These are phyloP conservation scores for Gynochthodes officinalis DNA, from an alignment of 257 asterid species.

Conservation along the genomic window DNA sequence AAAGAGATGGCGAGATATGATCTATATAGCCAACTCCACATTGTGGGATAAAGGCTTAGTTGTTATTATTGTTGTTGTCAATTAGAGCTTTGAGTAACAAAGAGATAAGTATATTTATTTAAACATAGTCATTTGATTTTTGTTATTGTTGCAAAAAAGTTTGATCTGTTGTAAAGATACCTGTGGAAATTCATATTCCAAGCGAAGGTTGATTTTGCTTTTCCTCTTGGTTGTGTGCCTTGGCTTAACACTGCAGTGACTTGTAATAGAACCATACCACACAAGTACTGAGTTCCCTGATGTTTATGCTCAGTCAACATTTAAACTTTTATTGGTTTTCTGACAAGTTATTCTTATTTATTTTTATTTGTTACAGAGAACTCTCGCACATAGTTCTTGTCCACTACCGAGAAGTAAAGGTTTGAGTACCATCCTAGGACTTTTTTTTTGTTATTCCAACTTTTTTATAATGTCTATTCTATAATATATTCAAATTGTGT, in stretches of 20 bases:
- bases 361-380: conserved; percentile 54
- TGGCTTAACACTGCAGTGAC: not conserved
- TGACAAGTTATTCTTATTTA: conserved; percentile 23
- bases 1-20: too few species aligned
- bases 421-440: conserved; percentile 28
- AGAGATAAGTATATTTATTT: not conserved
- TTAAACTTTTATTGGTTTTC: conserved; percentile 22
- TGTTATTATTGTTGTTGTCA: too few species aligned
- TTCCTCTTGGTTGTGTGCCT: not conserved
- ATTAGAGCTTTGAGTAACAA: not conserved
- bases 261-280: not conserved
- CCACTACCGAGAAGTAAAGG: conserved; percentile 97
- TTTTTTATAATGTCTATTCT: too few species aligned
- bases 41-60: too few species aligned
- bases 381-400: conserved; percentile 89
- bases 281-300: not conserved
- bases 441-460: conserved; percentile 11
- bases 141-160: not conserved
- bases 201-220: not conserved
- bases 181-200: not conserved
- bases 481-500: too few species aligned
- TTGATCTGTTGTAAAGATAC: not conserved
- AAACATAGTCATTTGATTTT: not conserved
- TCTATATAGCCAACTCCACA: too few species aligned
- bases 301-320: not conserved